These are phyloP conservation scores for Aspergillus nidulans DNA, from an alignment of 495 filamentous ascomycete species.

Conservation along the genomic window DNA sequence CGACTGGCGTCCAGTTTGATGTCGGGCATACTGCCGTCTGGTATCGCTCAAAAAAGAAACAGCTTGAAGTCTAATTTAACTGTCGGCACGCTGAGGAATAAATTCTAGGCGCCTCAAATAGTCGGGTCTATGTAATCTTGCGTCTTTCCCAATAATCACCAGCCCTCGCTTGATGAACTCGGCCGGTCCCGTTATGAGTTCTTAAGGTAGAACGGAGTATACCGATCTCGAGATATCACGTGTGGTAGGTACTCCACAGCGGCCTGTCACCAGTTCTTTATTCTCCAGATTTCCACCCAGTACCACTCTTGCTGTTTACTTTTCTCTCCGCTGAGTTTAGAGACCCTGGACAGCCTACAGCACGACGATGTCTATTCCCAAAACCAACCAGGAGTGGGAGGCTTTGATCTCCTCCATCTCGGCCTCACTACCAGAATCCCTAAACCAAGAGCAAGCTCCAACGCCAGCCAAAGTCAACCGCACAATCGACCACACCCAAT, in stretches of 20 bases:
- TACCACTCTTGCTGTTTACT: background rate
- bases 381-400: constrained; percentile 36
- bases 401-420: constrained; percentile 25
- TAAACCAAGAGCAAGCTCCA: constrained; percentile 22
- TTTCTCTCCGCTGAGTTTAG: background rate
- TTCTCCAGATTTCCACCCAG: background rate
- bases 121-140: no score
- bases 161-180: no score
- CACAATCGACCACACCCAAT: constrained; percentile 65
- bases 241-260: background rate
- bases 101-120: no score
- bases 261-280: background rate
- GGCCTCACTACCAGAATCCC: constrained; percentile 21
- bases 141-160: no score
- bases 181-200: no score
- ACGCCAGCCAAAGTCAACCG: constrained; percentile 24
- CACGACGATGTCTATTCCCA: constrained; percentile 21
- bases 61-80: no score
- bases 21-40: no score
- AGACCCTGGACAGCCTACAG: background rate
- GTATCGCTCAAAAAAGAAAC: no score
- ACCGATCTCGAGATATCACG: background rate
- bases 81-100: no score
- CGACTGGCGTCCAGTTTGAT: no score
- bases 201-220: no score